phyloP scores from a whole-genome alignment of 768 basidiomycete genomes.

The Suillus sp. region DNA sequence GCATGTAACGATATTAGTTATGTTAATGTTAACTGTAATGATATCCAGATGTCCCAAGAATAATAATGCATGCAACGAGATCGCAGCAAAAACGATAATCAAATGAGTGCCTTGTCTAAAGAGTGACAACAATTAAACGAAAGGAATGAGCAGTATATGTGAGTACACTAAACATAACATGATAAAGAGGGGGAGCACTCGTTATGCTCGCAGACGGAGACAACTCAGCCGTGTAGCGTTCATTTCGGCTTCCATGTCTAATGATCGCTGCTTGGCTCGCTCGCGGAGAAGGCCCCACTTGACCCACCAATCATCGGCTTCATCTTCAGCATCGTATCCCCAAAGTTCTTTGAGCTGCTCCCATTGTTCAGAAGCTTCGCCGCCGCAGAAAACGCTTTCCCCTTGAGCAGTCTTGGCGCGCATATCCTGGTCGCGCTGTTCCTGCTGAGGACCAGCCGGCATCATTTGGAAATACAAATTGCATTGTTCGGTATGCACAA shows the following conservation, averaged over 20 bases:
- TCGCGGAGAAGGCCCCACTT: conserved; percentile 54
- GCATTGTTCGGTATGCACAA: conserved; percentile 46
- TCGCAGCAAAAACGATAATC: neutral
- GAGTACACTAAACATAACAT: neutral
- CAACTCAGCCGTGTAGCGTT: conserved; percentile 7
- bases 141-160: conserved; percentile 6
- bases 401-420: conserved; percentile 46
- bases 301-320: conserved; percentile 67
- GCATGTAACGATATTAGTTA: neutral
- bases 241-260: conserved; percentile 23
- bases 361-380: conserved; percentile 40
- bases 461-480: conserved; percentile 49
- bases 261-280: conserved; percentile 31
- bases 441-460: conserved; percentile 45
- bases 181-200: neutral
- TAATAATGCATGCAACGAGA: conserved; percentile 1
- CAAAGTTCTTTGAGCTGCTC: conserved; percentile 53
- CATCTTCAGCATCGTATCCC: conserved; percentile 53
- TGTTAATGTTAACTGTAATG: neutral
- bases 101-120: conserved; percentile 1
- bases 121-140: conserved; percentile 1
- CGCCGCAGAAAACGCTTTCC: conserved; percentile 42
- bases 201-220: neutral
- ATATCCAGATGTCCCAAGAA: neutral
- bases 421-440: conserved; percentile 46